Percentiles rank a stretch among this genome's conserved stretches.
phyloP scores from a whole-genome alignment of 2,329 filamentous ascomycete species.

The Fusarium sp. region DNA sequence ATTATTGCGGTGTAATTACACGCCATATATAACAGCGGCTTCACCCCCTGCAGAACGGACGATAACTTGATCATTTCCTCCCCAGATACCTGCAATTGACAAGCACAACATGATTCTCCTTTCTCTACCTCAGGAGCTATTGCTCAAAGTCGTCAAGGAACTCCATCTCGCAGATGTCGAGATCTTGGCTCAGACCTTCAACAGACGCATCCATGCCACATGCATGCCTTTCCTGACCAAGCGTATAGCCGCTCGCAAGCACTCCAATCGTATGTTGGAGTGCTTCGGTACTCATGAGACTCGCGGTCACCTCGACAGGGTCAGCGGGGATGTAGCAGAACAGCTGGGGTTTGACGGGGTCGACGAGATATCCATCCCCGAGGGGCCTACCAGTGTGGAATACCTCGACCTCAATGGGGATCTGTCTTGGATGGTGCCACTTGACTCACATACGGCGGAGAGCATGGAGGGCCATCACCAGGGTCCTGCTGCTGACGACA shows the following conservation, averaged over 20 bases:
- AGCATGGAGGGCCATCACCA: not conserved
- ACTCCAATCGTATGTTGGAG: not conserved
- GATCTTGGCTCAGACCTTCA: not conserved
- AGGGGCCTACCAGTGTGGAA: not conserved
- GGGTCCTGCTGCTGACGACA: not conserved
- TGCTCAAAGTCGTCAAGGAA: not conserved
- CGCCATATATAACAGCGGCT: not conserved
- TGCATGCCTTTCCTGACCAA: constrained; percentile 3
- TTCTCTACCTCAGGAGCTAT: constrained; percentile 2
- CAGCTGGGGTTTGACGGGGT: not conserved
- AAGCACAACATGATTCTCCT: not conserved
- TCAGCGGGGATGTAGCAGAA: not conserved
- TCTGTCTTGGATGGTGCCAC: not conserved
- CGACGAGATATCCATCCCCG: not conserved
- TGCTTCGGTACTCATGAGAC: not conserved
- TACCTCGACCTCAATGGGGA: constrained; percentile 4
- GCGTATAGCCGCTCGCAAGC: constrained; percentile 2
- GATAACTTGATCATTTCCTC: not conserved
- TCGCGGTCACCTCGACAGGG: not conserved
- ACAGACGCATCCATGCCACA: not conserved
- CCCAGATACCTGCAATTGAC: not conserved
- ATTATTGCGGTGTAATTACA: not conserved
- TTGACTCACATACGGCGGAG: not conserved
- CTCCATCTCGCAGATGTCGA: not conserved
- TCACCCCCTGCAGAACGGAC: not conserved